A percentile compares a stretch with the other conserved stretches of the same genome.
These are phyloP conservation scores for Russula brevipes DNA, from an alignment of 768 basidiomycete species.

Conservation along the genomic window DNA sequence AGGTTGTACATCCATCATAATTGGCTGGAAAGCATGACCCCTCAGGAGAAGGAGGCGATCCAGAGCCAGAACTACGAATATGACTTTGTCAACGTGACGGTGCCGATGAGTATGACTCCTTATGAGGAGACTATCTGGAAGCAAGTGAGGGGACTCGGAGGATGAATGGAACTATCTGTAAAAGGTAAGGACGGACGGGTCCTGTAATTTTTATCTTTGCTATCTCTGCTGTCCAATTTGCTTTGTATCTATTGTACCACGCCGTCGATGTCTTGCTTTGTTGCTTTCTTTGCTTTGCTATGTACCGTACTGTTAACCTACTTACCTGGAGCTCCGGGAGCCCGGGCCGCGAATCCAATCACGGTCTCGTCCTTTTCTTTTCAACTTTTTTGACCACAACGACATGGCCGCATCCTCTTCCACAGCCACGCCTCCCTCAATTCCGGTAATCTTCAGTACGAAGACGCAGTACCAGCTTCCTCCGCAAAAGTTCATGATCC, in stretches of 20 bases:
- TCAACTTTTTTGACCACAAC: too few species aligned
- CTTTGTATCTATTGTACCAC: neutral
- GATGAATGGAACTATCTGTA: neutral
- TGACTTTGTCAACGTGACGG: neutral
- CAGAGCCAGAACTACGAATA: neutral
- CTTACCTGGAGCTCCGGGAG: neutral
- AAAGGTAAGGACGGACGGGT: neutral
- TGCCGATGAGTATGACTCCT: conserved; percentile 8
- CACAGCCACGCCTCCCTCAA: conserved; percentile 30
- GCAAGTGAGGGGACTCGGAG: neutral
- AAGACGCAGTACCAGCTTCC: conserved; percentile 70
- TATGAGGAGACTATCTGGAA: conserved; percentile 9
- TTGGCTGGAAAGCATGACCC: conserved; percentile 1
- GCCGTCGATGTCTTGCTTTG: neutral
- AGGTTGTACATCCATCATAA: conserved; percentile 14
- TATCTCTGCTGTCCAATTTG: neutral
- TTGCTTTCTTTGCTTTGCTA: neutral
- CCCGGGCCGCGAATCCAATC: conserved; percentile 1
- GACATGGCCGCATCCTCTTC: conserved; percentile 12
- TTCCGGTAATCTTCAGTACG: conserved; percentile 69
- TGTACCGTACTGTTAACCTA: too few species aligned
- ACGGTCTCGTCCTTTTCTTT: too few species aligned
- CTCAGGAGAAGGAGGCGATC: conserved; percentile 3
- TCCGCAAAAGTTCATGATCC: conserved; percentile 88
- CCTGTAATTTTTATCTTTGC: neutral